Evolutionary conservation across 192 early-diverging fungal genomes (phyloP).

Genomic region (Funneliformis geosporum): DNA sequence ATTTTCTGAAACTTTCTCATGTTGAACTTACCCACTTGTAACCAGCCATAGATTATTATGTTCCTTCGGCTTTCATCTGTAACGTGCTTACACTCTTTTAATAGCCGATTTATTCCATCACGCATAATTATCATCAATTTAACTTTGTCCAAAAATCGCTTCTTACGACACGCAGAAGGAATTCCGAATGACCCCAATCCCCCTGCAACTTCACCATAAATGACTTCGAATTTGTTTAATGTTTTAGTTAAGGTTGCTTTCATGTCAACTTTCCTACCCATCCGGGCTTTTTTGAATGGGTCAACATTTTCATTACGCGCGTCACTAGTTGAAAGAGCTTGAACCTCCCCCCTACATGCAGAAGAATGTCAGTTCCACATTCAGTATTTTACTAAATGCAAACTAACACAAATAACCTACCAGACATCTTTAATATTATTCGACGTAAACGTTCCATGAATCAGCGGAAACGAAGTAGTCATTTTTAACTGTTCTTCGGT

Average conservation of each 20-base stretch:
- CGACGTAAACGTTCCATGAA: background rate
- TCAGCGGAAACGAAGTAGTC: background rate
- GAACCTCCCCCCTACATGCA: slow-evolving; percentile 5
- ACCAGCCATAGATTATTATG: background rate
- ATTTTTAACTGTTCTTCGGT: slow-evolving; percentile 21
- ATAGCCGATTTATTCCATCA: background rate
- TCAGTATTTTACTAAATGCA: no score
- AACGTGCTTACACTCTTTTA: slow-evolving; percentile 18
- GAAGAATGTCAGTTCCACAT: no score
- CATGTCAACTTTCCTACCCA: slow-evolving; percentile 12
- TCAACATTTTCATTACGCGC: slow-evolving; percentile 3
- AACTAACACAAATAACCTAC: slow-evolving; percentile 3
- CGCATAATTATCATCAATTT: slow-evolving; percentile 15
- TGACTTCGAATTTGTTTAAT: slow-evolving; percentile 14
- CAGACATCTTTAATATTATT: background rate
- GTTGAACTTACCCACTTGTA: slow-evolving; percentile 7
- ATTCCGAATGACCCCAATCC: background rate
- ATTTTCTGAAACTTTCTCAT: background rate
- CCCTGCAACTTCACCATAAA: slow-evolving; percentile 12
- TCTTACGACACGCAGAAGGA: slow-evolving; percentile 5
- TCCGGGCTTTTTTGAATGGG: slow-evolving; percentile 11
- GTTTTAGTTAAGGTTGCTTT: background rate
- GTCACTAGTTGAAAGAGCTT: slow-evolving; percentile 1
- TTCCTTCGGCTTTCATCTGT: background rate
- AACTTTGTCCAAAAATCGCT: slow-evolving; percentile 9